These are phyloP conservation scores for Mycena galopus DNA, from an alignment of 768 basidiomycete genomes.

Conservation along the genomic window DNA sequence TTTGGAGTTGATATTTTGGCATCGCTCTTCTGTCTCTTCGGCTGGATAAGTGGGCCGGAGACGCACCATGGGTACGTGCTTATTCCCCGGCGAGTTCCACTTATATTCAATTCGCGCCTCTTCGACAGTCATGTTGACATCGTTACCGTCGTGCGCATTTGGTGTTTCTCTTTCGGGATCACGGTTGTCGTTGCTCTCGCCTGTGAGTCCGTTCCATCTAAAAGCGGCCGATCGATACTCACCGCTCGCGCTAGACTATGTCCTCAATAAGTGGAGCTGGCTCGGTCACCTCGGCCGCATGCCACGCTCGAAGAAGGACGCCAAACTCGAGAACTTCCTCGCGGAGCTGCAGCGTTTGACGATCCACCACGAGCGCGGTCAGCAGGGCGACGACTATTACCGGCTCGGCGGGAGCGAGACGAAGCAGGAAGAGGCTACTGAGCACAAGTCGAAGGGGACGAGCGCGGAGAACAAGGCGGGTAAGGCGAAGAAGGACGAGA, in stretches of 20 bases:
- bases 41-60: slow-evolving; percentile 26
- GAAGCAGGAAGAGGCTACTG: slow-evolving; percentile 16
- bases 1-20: slow-evolving; percentile 28
- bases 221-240: not conserved
- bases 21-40: slow-evolving; percentile 27
- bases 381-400: slow-evolving; percentile 21
- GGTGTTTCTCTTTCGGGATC: slow-evolving; percentile 27
- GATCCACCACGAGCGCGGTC: slow-evolving; percentile 27
- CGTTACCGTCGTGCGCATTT: slow-evolving; percentile 27
- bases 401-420: slow-evolving; percentile 25
- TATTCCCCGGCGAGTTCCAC: not conserved
- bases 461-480: slow-evolving; percentile 18
- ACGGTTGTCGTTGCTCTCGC: slow-evolving; percentile 28
- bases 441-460: slow-evolving; percentile 20
- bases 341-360: slow-evolving; percentile 24
- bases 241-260: slow-evolving; percentile 5
- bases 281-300: slow-evolving; percentile 19
- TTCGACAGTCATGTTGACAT: slow-evolving; percentile 28
- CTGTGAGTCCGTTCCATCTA: not conserved
- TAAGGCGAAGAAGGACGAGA: slow-evolving; percentile 9
- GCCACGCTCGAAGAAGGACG: slow-evolving; percentile 26
- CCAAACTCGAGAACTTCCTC: slow-evolving; percentile 23
- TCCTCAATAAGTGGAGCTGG: slow-evolving; percentile 29
- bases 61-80: slow-evolving; percentile 19
- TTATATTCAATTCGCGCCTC: not conserved